Percentiles rank a stretch among this genome's conserved stretches.
phyloP scores from a whole-genome alignment of 1,284 basidiomycete species.

The Trametes versicolor region DNA sequence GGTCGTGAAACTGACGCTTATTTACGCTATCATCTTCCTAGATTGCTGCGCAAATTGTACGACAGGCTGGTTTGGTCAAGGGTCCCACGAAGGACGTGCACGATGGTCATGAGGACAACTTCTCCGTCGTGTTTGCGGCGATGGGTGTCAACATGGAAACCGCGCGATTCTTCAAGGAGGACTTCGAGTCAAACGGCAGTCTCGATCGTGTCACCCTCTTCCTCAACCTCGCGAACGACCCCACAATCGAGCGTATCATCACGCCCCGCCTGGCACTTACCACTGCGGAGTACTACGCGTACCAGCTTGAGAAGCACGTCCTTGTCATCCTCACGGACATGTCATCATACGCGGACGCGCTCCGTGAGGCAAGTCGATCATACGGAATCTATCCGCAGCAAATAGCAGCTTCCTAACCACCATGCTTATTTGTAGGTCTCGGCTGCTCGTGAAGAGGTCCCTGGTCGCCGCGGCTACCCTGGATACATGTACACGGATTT shows the following conservation, averaged over 20 bases:
- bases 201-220: slow-evolving; percentile 98
- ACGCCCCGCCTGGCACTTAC: slow-evolving; percentile 98
- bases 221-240: slow-evolving; percentile 99
- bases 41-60: slow-evolving; percentile 99
- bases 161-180: slow-evolving; percentile 99
- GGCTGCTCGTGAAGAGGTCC: slow-evolving; percentile 98
- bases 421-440: slow-evolving; percentile 71
- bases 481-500: slow-evolving; percentile 99
- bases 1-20: slow-evolving; percentile 29
- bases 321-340: slow-evolving; percentile 99
- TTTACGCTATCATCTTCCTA: slow-evolving; percentile 46
- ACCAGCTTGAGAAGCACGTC: slow-evolving; percentile 99
- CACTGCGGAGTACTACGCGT: slow-evolving; percentile 99
- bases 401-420: slow-evolving; percentile 8
- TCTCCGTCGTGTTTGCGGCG: slow-evolving; percentile 99
- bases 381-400: slow-evolving; percentile 5
- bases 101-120: slow-evolving; percentile 99
- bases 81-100: slow-evolving; percentile 96
- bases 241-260: slow-evolving; percentile 99
- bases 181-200: slow-evolving; percentile 99
- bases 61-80: slow-evolving; percentile 98
- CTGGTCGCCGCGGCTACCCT: slow-evolving; percentile 99
- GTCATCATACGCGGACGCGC: slow-evolving; percentile 97
- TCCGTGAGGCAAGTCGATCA: slow-evolving; percentile 80
- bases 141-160: slow-evolving; percentile 99